phyloP scores from a whole-genome alignment of 192 early-diverging fungal genomes.

The Backusella mclennaniae region DNA sequence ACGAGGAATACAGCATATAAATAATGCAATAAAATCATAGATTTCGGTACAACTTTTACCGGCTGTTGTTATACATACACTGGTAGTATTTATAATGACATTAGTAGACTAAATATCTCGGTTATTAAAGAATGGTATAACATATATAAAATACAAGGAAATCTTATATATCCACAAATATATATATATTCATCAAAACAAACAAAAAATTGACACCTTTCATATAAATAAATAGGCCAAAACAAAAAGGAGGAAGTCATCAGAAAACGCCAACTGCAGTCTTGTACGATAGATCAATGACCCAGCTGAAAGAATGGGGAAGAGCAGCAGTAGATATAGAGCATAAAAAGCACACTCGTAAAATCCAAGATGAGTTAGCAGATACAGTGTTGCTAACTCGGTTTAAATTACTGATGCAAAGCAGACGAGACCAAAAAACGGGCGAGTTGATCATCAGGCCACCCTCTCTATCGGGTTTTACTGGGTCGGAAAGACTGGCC shows the following conservation, averaged over 20 bases:
- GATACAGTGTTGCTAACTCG: background rate
- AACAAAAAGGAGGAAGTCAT: background rate
- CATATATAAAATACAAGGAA: background rate
- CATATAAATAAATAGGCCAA: background rate
- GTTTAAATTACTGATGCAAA: background rate
- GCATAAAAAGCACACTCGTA: background rate
- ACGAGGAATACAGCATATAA: background rate
- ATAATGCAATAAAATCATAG: background rate
- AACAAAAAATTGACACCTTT: background rate
- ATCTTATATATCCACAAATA: background rate
- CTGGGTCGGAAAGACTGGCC: background rate
- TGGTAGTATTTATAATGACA: background rate
- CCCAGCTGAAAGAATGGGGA: background rate
- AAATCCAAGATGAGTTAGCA: background rate
- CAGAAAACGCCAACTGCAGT: background rate
- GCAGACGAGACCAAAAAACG: background rate
- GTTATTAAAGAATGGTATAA: background rate
- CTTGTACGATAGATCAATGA: background rate
- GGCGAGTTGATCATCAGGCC: background rate
- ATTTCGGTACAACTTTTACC: background rate
- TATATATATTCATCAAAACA: background rate
- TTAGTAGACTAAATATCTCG: background rate
- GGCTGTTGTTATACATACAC: background rate
- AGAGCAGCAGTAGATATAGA: background rate
- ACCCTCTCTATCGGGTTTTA: background rate